Evolutionary conservation across 768 basidiomycete species (phyloP).

Genomic region (Fomitopsis serialis): DNA sequence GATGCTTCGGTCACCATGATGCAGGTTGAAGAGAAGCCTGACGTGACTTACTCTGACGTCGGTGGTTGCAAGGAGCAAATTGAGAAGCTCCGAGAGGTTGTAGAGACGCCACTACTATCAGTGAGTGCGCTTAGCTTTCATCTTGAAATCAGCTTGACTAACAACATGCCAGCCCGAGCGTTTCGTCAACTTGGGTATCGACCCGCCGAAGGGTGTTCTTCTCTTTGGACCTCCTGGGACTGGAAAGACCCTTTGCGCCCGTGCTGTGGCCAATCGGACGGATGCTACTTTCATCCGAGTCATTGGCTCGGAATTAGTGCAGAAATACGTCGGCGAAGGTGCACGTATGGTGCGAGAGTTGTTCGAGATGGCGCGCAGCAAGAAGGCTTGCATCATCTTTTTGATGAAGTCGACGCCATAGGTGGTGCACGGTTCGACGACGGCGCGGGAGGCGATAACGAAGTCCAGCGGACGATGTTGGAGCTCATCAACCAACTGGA

Average conservation of each 20-base stretch:
- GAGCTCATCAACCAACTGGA: slow-evolving; percentile 98
- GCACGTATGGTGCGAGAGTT: slow-evolving; percentile 98
- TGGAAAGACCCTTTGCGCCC: slow-evolving; percentile 97
- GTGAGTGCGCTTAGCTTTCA: slow-evolving; percentile 44
- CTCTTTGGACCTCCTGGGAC: slow-evolving; percentile 95
- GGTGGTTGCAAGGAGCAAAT: slow-evolving; percentile 99
- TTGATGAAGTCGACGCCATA: slow-evolving; percentile 97
- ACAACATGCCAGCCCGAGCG: slow-evolving; percentile 79
- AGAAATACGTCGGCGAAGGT: slow-evolving; percentile 99
- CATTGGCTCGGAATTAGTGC: slow-evolving; percentile 98
- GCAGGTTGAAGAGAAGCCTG: slow-evolving; percentile 98
- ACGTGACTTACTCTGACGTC: slow-evolving; percentile 95
- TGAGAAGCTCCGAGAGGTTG: slow-evolving; percentile 97
- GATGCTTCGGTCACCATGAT: slow-evolving; percentile 99
- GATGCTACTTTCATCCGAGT: slow-evolving; percentile 99
- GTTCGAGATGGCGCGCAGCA: slow-evolving; percentile 98
- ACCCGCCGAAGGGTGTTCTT: slow-evolving; percentile 97
- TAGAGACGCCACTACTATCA: slow-evolving; percentile 91
- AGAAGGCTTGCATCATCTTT: slow-evolving; percentile 99
- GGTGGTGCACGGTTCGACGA: slow-evolving; percentile 98
- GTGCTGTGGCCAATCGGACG: slow-evolving; percentile 96
- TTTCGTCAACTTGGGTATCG: slow-evolving; percentile 96
- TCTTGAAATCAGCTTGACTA: background rate
- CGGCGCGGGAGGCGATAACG: slow-evolving; percentile 97
- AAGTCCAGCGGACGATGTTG: slow-evolving; percentile 98